phyloP scores from a whole-genome alignment of 345 rosid genomes.

The Pistacia atlantica region DNA sequence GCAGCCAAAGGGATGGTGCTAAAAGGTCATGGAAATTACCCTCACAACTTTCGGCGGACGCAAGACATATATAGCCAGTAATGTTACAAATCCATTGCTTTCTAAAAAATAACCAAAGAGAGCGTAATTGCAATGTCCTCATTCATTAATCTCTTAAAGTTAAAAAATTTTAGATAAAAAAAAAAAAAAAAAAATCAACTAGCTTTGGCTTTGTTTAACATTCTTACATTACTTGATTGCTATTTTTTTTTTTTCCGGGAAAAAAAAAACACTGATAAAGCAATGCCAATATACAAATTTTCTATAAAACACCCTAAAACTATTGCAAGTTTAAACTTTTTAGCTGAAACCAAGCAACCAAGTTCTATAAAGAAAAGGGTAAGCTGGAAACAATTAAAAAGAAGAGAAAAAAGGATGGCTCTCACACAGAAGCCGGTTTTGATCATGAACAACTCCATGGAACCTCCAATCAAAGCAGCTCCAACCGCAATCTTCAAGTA shows the following conservation, averaged over 20 bases:
- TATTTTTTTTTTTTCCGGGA: too few relatives aligned
- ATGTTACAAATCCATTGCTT: not conserved
- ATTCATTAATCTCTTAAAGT: not conserved
- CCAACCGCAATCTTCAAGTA: slow-evolving; percentile 76
- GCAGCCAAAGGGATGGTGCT: not conserved
- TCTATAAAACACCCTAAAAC: not conserved
- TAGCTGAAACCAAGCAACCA: not conserved
- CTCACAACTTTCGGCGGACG: not conserved
- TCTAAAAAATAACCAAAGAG: not conserved
- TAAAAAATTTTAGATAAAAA: not conserved
- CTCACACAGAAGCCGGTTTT: slow-evolving; percentile 90
- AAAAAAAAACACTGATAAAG: not conserved
- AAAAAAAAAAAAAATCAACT: not conserved
- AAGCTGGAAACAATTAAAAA: not conserved
- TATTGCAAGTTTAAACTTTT: not conserved
- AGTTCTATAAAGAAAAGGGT: not conserved
- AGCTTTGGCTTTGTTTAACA: not conserved
- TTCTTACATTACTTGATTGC: not conserved
- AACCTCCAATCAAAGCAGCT: slow-evolving; percentile 74
- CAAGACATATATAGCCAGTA: not conserved
- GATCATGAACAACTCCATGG: slow-evolving; percentile 95
- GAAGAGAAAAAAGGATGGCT: slow-evolving; percentile 35
- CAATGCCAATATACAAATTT: not conserved
- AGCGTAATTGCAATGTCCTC: not conserved
- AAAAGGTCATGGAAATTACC: not conserved